phyloP scores from a whole-genome alignment of 2,329 filamentous ascomycete species.

The Trichophyton mentagrophytes region DNA sequence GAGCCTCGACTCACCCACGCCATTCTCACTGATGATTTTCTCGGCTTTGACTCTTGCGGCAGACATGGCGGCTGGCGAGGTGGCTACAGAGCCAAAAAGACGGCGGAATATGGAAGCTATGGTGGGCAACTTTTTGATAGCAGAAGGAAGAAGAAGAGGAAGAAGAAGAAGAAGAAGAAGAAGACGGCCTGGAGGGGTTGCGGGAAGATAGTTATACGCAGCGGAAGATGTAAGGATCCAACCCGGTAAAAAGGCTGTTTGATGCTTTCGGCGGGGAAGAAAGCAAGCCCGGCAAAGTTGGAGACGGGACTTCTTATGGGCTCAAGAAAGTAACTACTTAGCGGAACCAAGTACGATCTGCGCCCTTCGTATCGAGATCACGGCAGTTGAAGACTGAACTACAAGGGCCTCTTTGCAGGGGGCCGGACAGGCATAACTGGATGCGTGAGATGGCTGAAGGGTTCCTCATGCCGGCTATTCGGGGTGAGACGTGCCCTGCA shows the following conservation, averaged over 20 bases:
- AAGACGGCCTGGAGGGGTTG: not conserved
- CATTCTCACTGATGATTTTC: constrained; percentile 75
- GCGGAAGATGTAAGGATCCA: not conserved
- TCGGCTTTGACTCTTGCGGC: constrained; percentile 74
- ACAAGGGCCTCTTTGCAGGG: not conserved
- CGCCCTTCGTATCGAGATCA: not conserved
- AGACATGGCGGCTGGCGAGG: constrained; percentile 58
- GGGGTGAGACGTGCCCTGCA: no score
- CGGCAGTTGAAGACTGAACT: not conserved
- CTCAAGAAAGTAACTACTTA: no score
- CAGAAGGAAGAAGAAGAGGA: not conserved
- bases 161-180: not conserved
- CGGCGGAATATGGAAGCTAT: constrained; percentile 46
- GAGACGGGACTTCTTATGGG: no score
- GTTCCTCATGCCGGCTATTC: no score
- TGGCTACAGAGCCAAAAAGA: constrained; percentile 53
- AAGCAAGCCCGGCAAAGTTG: no score
- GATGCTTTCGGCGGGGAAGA: no score
- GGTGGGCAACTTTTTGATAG: constrained; percentile 27
- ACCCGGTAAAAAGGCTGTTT: no score
- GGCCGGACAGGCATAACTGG: not conserved
- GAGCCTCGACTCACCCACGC: constrained; percentile 55
- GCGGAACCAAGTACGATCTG: no score
- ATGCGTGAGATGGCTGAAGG: no score
- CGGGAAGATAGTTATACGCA: not conserved